A percentile compares a stretch with the other conserved stretches of the same genome.
Conservation (phyloP, 257 asterid species). For the Solanum clarkiae region DNA sequence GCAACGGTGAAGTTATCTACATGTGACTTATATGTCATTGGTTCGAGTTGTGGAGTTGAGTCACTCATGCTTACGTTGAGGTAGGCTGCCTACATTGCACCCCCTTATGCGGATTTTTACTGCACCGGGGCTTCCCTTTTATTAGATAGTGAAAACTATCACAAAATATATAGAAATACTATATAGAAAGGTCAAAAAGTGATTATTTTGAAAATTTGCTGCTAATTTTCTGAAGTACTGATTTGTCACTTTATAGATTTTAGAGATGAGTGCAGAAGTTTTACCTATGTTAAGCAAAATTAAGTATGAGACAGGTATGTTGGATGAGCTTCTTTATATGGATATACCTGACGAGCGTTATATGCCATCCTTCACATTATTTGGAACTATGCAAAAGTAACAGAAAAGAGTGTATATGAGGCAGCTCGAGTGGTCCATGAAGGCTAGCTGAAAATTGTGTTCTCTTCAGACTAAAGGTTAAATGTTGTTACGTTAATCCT, state of each 20-base stretch:
- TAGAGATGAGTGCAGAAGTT: constrained; percentile 7
- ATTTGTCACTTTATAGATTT: background rate
- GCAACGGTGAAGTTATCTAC: background rate
- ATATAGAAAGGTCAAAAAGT: background rate
- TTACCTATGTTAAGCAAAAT: constrained; percentile 13
- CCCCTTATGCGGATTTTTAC: background rate
- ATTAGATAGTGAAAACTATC: background rate
- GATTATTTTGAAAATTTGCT: background rate
- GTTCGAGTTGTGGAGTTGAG: background rate
- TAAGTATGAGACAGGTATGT: constrained; percentile 8
- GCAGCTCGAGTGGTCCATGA: constrained; percentile 7
- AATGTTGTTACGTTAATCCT: background rate
- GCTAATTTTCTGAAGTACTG: background rate
- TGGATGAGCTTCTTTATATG: constrained; percentile 1
- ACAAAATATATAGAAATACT: background rate
- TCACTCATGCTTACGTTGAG: background rate
- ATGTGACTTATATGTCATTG: background rate
- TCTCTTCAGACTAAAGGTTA: constrained; percentile 26
- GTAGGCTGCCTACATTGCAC: background rate
- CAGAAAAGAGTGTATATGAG: constrained; percentile 13
- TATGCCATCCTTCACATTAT: constrained; percentile 2
- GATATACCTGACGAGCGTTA: constrained; percentile 3
- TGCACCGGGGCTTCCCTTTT: background rate
- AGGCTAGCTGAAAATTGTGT: constrained; percentile 17
- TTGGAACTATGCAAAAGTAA: constrained; percentile 11